Evolutionary conservation across 495 filamentous ascomycete species (phyloP), one percentile per base, ranked within the genome.

Genomic region (Penicillium ochrochloron): DNA sequence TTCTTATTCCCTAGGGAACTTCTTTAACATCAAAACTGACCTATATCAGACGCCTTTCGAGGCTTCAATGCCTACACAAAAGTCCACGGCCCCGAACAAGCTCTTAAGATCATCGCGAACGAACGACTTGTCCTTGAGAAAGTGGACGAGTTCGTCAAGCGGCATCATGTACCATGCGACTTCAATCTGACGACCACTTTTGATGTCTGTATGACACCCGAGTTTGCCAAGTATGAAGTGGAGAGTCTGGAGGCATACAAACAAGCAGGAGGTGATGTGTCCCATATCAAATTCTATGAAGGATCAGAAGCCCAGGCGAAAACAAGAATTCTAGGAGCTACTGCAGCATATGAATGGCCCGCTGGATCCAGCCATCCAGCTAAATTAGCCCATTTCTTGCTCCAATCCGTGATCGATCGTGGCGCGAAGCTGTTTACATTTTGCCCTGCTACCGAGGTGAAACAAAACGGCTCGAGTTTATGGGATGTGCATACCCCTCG

Each of bases 281-380:
- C 70, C 1, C 70, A 75, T 21, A 71, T 76, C 54, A 65, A 57
- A 27, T 68, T 56, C 31, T 70, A 72, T 14, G 62, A 68, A 59
- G 69, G 68, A 8, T 33, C 63, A 19, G 63, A 75, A 9, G 72
- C 74, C 0, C 61, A 67, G 44, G 48, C 53, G 6, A 66, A 60
- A 42, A 76, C 73, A 1, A 67, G 60, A 60, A 62, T 76, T 7
- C 61, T 54, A 5, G 66, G 53, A 2, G 72, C 74, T 1, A 31
- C 72, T n/a, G 70, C 74, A 23, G 74, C 74, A 23, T 76, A 76
- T 34, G 72, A 75, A 51, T 76, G 72, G 73, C 69, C 74, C 5
- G 74, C 70, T 14, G 74, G 68, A 3, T 76, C 74, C 6, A 72
- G 65, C 12, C 72, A 76, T 41, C 72, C 74, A 1, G 74, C 70